Base-by-base conservation (phyloP, 306 rosid species). In the Lupinus albus region DNA sequence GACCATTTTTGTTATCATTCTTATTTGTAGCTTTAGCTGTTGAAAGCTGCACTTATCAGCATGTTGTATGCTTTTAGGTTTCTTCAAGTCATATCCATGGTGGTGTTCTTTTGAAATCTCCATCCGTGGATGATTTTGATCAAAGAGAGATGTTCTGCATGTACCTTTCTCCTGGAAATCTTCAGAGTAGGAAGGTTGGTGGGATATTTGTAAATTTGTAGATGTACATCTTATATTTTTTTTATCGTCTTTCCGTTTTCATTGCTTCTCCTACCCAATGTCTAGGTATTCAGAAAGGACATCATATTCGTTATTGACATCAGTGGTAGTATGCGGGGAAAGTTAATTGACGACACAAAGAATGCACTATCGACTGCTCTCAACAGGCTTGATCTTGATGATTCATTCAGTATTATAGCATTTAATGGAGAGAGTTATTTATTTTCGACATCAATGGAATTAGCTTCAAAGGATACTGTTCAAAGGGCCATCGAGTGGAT, bases 311-410 rank as follows among this genome's bases (percentile, higher is more conserved):
- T 89, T 60, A 68, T 92, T 68, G 98, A 92, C 77, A 81, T 89
- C 76, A 92, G 98, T 64, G 92, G 84, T 79, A 92, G 98, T 86
- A 85, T 83, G 95, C 79, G 75, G 78, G 95, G 95, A 61, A 85
- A 85, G 76, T 78, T 83, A 66, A 85, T 92, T 15, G 87, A 87
- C 12, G 80, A 79, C 51, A 81, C 79, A 44, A 85, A 79, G 84
- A 81, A 64, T 49, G 91, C 74, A 52, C 64, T 92, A 42, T 78
- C 81, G 1, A 70, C 62, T 61, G 92, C 91, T 70, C 86, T 92
- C 70, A 81, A 82, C 20, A 84, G 83, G 79, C 92, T 89, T 64
- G 42, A 72, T 60, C 84, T 80, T 8, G 85, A 83, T 41, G 96
- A 89, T 82, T 79, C 90, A 4, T 92, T 92, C 65, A 85, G 78